phyloP scores from a whole-genome alignment of 306 rosid genomes.

The Lathyrus oleraceus region DNA sequence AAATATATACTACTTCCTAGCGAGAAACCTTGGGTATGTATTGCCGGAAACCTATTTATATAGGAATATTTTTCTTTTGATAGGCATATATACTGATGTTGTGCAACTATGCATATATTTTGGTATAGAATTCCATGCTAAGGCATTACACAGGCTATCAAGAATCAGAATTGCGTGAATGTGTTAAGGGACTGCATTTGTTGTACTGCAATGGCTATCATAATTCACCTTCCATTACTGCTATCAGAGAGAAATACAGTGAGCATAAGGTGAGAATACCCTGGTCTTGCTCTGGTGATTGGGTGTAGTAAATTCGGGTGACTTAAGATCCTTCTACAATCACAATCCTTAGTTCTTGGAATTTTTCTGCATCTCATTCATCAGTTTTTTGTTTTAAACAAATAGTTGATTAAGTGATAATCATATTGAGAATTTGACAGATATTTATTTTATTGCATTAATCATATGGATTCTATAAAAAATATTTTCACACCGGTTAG shows the following conservation, averaged over 20 bases:
- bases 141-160: slow-evolving; percentile 55
- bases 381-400: slow-evolving; percentile 1
- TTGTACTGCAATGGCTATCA: slow-evolving; percentile 45
- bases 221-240: slow-evolving; percentile 46
- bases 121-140: slow-evolving; percentile 56
- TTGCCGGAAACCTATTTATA: slow-evolving; percentile 16
- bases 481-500: background rate
- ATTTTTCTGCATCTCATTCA: background rate
- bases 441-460: slow-evolving; percentile 11
- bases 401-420: background rate
- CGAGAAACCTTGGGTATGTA: slow-evolving; percentile 67
- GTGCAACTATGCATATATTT: slow-evolving; percentile 24
- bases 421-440: background rate
- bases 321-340: background rate
- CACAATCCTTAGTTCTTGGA: slow-evolving; percentile 6
- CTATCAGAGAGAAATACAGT: slow-evolving; percentile 64
- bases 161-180: slow-evolving; percentile 55
- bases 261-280: slow-evolving; percentile 59
- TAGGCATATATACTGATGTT: slow-evolving; percentile 2
- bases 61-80: slow-evolving; percentile 26
- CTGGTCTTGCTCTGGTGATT: background rate
- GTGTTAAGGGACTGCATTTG: slow-evolving; percentile 55
- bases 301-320: background rate
- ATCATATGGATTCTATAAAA: background rate
- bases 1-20: slow-evolving; percentile 53